Conservation (phyloP, 2,329 filamentous ascomycete species). For the Colletotrichum acutatum region DNA sequence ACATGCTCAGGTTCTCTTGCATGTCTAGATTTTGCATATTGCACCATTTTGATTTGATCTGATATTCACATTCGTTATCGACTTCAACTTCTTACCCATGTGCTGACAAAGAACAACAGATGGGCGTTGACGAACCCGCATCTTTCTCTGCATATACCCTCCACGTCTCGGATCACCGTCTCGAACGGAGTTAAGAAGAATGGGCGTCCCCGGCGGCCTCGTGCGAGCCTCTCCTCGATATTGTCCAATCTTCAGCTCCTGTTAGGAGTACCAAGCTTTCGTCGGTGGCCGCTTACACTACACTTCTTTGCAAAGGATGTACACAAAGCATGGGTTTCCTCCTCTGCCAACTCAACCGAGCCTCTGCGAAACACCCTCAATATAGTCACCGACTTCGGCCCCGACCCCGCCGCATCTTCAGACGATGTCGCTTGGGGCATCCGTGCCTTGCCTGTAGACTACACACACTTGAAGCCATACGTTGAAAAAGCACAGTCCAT, state of each 20-base stretch:
- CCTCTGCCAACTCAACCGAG: constrained; percentile 61
- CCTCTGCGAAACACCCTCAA: constrained; percentile 59
- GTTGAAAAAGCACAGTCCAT: constrained; percentile 66
- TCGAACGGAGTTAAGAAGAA: constrained; percentile 62
- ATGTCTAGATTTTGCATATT: not conserved
- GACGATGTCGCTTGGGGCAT: constrained; percentile 55
- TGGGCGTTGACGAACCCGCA: constrained; percentile 95
- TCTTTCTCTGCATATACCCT: constrained; percentile 80
- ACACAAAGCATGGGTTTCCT: constrained; percentile 73
- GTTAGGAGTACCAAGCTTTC: constrained; percentile 82
- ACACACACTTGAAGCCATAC: constrained; percentile 62
- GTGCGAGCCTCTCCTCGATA: constrained; percentile 72
- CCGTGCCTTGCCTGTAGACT: constrained; percentile 65
- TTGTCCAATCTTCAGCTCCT: constrained; percentile 86
- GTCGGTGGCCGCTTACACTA: constrained; percentile 82
- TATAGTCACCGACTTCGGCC: constrained; percentile 67
- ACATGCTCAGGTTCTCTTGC: not conserved
- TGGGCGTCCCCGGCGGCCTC: constrained; percentile 66
- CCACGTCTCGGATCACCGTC: constrained; percentile 67
- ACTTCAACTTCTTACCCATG: not conserved
- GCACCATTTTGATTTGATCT: not conserved
- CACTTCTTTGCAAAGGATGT: constrained; percentile 82
- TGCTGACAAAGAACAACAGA: constrained; percentile 55
- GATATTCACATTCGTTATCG: not conserved
- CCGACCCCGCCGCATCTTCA: constrained; percentile 29